Percentiles rank a stretch among this genome's conserved stretches.
These are phyloP conservation scores for Sclerotinia glacialis DNA, from an alignment of 2,329 filamentous ascomycete species.

Conservation along the genomic window DNA sequence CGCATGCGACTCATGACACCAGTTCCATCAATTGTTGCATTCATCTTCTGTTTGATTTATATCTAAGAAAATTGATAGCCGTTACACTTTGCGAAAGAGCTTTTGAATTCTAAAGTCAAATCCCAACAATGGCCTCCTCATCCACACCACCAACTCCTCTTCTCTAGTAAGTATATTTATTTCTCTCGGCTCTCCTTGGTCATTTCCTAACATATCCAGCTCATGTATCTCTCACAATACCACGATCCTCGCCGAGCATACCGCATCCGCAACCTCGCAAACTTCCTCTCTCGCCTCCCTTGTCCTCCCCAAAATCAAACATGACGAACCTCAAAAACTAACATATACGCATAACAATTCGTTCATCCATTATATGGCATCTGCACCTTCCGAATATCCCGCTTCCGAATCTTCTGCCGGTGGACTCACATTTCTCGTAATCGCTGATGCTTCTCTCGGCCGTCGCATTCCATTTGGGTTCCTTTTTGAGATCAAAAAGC, in stretches of 20 bases:
- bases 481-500: conserved; percentile 84
- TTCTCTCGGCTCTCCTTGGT: not conserved
- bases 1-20: not conserved
- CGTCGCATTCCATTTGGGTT: conserved; percentile 91
- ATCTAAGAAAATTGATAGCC: not conserved
- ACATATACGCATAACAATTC: conserved; percentile 90
- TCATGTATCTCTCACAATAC: conserved; percentile 91
- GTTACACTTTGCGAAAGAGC: not conserved
- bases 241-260: conserved; percentile 92
- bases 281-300: conserved; percentile 86
- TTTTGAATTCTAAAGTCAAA: not conserved
- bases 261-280: conserved; percentile 76
- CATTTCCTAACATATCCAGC: conserved; percentile 46
- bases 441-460: conserved; percentile 76
- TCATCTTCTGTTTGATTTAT: not conserved
- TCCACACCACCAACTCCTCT: conserved; percentile 65
- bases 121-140: conserved; percentile 63
- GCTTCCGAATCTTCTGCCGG: conserved; percentile 59
- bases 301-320: conserved; percentile 91
- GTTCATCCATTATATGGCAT: conserved; percentile 94
- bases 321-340: conserved; percentile 76
- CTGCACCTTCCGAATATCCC: conserved; percentile 67
- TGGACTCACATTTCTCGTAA: conserved; percentile 86
- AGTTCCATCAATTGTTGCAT: not conserved
- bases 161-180: conserved; percentile 59